phyloP scores from a whole-genome alignment of 23 red algal genomes.

The Gracilaria domingensis region DNA sequence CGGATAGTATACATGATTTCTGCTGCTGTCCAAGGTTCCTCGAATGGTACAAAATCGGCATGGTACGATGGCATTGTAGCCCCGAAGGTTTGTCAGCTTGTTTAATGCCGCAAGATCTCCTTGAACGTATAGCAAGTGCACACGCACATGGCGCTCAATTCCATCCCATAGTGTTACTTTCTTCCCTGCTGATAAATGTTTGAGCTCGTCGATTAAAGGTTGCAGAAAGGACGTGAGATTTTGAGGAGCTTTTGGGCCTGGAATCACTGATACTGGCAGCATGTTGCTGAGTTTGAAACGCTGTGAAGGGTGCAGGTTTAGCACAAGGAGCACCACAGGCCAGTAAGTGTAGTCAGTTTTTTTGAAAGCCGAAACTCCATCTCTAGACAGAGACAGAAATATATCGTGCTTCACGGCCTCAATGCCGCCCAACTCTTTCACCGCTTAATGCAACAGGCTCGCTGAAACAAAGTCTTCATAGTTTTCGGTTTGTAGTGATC shows the following conservation, averaged over 20 bases:
- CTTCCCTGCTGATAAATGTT: too few species aligned
- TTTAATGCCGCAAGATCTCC: too few species aligned
- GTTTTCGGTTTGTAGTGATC: background rate
- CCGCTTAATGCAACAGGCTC: background rate
- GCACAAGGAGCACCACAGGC: background rate
- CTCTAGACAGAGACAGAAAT: slow-evolving; percentile 8
- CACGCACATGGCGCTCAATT: too few species aligned
- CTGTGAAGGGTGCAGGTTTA: slow-evolving; percentile 13
- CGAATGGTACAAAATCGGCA: too few species aligned
- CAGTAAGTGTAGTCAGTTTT: background rate
- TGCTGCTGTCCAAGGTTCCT: too few species aligned
- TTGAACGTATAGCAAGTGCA: too few species aligned
- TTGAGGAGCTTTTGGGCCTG: slow-evolving; percentile 1
- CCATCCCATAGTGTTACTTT: too few species aligned
- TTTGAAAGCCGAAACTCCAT: slow-evolving; percentile 21
- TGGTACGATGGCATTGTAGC: too few species aligned
- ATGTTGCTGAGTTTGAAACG: slow-evolving; percentile 14
- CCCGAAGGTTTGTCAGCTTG: too few species aligned
- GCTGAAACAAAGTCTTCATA: slow-evolving; percentile 17
- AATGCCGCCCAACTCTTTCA: background rate
- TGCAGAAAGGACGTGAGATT: slow-evolving; percentile 9
- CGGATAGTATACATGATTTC: too few species aligned
- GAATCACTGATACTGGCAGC: background rate
- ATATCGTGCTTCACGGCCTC: slow-evolving; percentile 4
- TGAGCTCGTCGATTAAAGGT: too few species aligned